Evolutionary conservation across 805 yeast genomes (phyloP).

Genomic region (Teunomyces pallodes): DNA sequence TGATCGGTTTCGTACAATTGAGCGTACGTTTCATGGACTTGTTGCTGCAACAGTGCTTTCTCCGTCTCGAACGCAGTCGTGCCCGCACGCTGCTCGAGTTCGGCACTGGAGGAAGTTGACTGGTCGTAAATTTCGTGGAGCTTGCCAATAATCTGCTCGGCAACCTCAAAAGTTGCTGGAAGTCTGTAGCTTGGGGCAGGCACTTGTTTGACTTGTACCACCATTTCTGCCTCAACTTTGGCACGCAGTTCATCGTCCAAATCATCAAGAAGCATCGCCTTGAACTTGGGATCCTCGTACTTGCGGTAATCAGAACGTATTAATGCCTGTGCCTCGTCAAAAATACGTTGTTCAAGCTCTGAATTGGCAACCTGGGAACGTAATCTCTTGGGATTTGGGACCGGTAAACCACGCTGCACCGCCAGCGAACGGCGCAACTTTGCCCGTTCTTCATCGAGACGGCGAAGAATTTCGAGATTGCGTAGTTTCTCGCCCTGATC

Average conservation of each 20-base stretch:
- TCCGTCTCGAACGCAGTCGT: conserved; percentile 6
- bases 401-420: conserved; percentile 42
- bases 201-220: neutral
- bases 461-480: conserved; percentile 20
- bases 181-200: conserved; percentile 7
- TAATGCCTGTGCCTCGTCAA: conserved; percentile 31
- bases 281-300: conserved; percentile 18
- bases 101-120: neutral
- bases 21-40: conserved; percentile 8
- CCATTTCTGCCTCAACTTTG: conserved; percentile 15
- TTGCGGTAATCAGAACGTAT: conserved; percentile 42
- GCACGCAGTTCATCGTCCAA: conserved; percentile 26
- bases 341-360: conserved; percentile 19
- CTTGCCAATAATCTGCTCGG: conserved; percentile 14
- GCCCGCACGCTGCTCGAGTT: neutral
- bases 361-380: neutral
- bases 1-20: conserved; percentile 14
- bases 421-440: conserved; percentile 45
- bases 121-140: conserved; percentile 16
- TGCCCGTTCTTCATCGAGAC: conserved; percentile 27
- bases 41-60: conserved; percentile 5
- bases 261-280: conserved; percentile 22
- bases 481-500: conserved; percentile 26
- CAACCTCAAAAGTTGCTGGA: conserved; percentile 13
- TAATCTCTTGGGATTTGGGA: conserved; percentile 33